Evolutionary conservation across 176 grass and related monocot genomes (phyloP).

Genomic region (Hordeum marinum): DNA sequence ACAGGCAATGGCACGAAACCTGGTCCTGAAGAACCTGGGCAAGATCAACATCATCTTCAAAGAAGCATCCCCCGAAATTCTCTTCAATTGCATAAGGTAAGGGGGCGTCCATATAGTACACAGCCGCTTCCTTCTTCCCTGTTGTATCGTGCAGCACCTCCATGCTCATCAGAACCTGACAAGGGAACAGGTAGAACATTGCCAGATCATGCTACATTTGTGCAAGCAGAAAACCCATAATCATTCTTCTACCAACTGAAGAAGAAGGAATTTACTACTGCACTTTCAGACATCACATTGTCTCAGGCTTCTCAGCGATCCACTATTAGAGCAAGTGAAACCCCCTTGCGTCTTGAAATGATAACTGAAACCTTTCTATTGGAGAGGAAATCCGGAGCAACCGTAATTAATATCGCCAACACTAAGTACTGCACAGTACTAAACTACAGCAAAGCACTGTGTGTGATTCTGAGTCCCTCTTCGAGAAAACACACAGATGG

Average conservation of each 20-base stretch:
- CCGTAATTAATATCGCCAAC: neutral
- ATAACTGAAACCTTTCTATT: neutral
- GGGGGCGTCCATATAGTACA: slow-evolving; percentile 44
- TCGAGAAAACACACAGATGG: neutral
- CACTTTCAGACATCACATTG: neutral
- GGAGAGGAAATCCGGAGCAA: neutral
- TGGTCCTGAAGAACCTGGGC: slow-evolving; percentile 81
- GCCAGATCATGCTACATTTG: neutral
- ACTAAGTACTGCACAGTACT: neutral
- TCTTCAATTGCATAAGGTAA: slow-evolving; percentile 56
- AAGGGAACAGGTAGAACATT: neutral
- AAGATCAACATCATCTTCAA: slow-evolving; percentile 63
- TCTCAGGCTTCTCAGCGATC: neutral
- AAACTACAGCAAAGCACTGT: neutral
- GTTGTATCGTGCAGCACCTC: slow-evolving; percentile 9
- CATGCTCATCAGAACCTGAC: slow-evolving; percentile 32
- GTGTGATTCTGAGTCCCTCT: neutral
- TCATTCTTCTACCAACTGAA: neutral
- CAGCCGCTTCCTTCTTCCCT: slow-evolving; percentile 35
- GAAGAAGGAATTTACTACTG: neutral
- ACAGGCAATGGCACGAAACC: slow-evolving; percentile 24
- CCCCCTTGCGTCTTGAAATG: neutral
- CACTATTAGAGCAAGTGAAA: neutral
- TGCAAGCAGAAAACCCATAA: neutral
- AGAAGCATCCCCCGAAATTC: slow-evolving; percentile 49